Conservation (phyloP, 768 basidiomycete species). For the Tylopilus felleus region DNA sequence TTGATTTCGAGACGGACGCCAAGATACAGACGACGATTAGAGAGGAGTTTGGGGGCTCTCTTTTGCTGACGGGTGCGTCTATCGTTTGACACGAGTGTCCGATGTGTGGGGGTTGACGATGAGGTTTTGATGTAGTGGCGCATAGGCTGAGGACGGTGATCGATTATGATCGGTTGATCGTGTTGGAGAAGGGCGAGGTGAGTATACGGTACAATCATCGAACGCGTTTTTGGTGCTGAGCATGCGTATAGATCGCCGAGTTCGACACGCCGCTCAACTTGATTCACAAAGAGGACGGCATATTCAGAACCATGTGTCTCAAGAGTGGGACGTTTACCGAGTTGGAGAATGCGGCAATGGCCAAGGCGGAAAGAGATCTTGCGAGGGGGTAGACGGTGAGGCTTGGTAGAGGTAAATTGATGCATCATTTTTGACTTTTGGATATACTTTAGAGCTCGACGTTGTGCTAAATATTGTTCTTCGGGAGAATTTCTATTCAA, state of each 20-base stretch:
- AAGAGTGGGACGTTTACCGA: slow-evolving; percentile 66
- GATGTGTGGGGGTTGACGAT: not conserved
- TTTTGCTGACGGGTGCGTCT: slow-evolving; percentile 65
- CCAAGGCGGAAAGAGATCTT: slow-evolving; percentile 26
- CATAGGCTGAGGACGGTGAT: slow-evolving; percentile 76
- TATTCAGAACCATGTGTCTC: slow-evolving; percentile 68
- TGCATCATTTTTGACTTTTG: too few species aligned
- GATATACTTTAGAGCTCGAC: too few species aligned
- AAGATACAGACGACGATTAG: slow-evolving; percentile 89
- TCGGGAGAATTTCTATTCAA: too few species aligned
- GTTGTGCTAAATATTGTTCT: too few species aligned
- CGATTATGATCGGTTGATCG: slow-evolving; percentile 76
- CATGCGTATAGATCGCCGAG: slow-evolving; percentile 43
- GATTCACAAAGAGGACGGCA: slow-evolving; percentile 57
- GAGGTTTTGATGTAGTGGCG: slow-evolving; percentile 41
- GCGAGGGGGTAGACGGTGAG: not conserved
- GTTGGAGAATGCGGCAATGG: slow-evolving; percentile 56
- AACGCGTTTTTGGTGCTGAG: not conserved
- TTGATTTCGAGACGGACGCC: slow-evolving; percentile 83
- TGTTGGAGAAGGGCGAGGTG: slow-evolving; percentile 54
- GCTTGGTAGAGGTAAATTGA: too few species aligned
- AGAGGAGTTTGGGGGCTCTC: slow-evolving; percentile 74
- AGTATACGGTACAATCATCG: not conserved
- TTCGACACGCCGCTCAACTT: slow-evolving; percentile 72
- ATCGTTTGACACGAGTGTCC: too few species aligned